Evolutionary conservation across 75 land plant genomes (phyloP).

Genomic region (Picea glauca): DNA sequence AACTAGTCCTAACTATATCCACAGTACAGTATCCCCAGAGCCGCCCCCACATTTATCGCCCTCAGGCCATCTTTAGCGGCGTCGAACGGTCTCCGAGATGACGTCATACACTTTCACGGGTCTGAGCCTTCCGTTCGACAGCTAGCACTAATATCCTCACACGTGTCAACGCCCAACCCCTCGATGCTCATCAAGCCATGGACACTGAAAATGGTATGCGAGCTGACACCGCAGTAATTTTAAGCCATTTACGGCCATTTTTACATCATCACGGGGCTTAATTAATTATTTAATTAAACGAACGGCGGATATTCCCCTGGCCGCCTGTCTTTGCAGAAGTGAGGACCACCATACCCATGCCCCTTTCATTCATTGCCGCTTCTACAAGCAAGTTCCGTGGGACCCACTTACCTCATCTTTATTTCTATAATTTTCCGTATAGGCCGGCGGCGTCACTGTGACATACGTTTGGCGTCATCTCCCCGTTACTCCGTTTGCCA

Average conservation of each 20-base stretch:
- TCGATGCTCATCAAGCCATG: background rate
- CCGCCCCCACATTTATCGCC: background rate
- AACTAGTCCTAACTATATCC: background rate
- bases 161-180: too few species aligned
- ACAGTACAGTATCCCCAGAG: background rate
- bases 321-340: background rate
- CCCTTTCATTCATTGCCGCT: background rate
- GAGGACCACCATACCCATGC: background rate
- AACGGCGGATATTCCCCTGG: slow-evolving; percentile 3
- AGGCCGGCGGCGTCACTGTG: background rate
- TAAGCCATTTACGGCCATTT: background rate
- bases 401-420: background rate
- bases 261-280: slow-evolving; percentile 2
- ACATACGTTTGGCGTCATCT: background rate
- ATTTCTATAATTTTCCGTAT: too few species aligned
- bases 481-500: too few species aligned
- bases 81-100: too few species aligned
- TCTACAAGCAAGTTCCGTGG: background rate
- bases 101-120: too few species aligned
- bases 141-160: too few species aligned
- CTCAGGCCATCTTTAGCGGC: background rate
- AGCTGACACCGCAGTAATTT: background rate
- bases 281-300: background rate
- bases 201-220: background rate
- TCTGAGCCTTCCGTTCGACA: too few species aligned